phyloP scores from a whole-genome alignment of 2,329 filamentous ascomycete species.

The Passalora sequoiae region DNA sequence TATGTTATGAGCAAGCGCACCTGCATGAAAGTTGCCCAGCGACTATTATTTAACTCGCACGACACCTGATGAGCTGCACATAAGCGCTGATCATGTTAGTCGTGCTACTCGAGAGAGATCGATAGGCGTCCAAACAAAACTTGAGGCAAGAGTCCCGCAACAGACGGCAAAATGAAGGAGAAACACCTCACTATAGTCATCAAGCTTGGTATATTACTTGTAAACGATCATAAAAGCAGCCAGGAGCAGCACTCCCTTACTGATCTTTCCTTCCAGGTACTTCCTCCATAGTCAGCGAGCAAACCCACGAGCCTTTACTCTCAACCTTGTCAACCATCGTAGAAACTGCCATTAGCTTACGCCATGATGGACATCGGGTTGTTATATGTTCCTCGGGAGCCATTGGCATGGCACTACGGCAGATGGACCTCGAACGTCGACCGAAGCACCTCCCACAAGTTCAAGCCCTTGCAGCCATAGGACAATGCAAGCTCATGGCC shows the following conservation, averaged over 20 bases:
- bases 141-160: too few relatives aligned
- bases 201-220: constrained; percentile 64
- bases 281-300: constrained; percentile 97
- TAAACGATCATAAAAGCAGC: constrained; percentile 9
- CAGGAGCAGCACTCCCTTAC: constrained; percentile 9
- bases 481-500: constrained; percentile 89
- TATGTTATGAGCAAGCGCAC: too few relatives aligned
- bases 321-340: constrained; percentile 89
- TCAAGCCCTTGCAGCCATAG: constrained; percentile 91
- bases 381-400: constrained; percentile 96
- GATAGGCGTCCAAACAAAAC: too few relatives aligned
- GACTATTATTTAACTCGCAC: too few relatives aligned
- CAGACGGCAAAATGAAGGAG: constrained; percentile 55
- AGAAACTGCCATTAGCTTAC: constrained; percentile 81
- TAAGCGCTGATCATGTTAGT: too few relatives aligned
- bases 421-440: constrained; percentile 81
- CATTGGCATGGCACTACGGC: constrained; percentile 84
- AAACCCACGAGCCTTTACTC: constrained; percentile 85
- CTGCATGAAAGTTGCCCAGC: too few relatives aligned
- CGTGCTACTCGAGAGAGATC: too few relatives aligned
- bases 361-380: constrained; percentile 86
- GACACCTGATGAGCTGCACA: too few relatives aligned
- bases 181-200: constrained; percentile 73
- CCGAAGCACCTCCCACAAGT: constrained; percentile 87
- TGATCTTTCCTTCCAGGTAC: constrained; percentile 59